Evolutionary conservation across 2,329 filamentous ascomycete species (phyloP).

Genomic region (Elsinoe arachidis): DNA sequence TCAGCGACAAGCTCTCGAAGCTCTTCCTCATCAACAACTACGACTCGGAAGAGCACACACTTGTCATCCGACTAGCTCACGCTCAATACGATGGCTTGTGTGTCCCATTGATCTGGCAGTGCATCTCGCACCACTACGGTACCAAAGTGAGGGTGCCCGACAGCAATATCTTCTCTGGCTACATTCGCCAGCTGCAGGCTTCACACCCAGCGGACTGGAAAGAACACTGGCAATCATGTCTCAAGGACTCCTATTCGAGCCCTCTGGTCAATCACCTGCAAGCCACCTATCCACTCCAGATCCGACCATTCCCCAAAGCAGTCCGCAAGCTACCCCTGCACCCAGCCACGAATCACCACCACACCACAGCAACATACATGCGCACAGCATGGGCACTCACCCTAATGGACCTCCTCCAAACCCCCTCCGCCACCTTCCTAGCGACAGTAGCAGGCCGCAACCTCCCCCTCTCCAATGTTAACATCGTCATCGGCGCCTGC

Average conservation of each 20-base stretch:
- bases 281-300: neutral
- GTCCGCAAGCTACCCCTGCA: neutral
- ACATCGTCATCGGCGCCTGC: conserved; percentile 54
- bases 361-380: conserved; percentile 35
- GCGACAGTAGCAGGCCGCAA: conserved; percentile 59
- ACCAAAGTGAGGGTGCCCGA: neutral
- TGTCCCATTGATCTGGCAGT: neutral
- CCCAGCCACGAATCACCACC: conserved; percentile 11
- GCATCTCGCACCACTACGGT: neutral
- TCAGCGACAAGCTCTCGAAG: conserved; percentile 18
- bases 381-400: conserved; percentile 52
- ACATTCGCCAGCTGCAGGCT: neutral
- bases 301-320: neutral
- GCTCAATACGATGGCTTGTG: conserved; percentile 36
- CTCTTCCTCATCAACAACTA: conserved; percentile 18
- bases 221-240: neutral
- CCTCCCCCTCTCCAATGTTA: conserved; percentile 46
- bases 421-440: conserved; percentile 49
- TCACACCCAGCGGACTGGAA: neutral
- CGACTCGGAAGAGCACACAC: conserved; percentile 21
- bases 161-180: neutral
- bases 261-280: neutral
- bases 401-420: conserved; percentile 43
- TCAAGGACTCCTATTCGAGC: neutral
- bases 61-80: conserved; percentile 27